A percentile compares a stretch with the other conserved stretches of the same genome.
Conservation (phyloP, 371 early-diverging fungal species). For the Batrachochytrium dendrobatidis region DNA sequence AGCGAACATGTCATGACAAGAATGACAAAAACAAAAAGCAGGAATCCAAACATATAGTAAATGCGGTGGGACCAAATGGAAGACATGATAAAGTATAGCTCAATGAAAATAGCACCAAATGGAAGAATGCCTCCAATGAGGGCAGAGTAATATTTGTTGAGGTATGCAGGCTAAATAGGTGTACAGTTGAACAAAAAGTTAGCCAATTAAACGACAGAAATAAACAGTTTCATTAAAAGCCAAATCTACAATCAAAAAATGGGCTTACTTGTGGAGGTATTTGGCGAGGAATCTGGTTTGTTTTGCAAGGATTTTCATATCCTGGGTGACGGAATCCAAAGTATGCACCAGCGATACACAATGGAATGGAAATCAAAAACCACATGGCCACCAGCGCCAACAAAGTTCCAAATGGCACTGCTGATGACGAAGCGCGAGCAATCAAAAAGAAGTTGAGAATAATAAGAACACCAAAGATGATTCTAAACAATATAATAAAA, state of each 20-base stretch:
- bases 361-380: slow-evolving; percentile 77
- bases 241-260: neutral
- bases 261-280: slow-evolving; percentile 55
- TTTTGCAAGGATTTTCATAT: slow-evolving; percentile 72
- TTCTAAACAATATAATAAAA: neutral
- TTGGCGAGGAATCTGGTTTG: slow-evolving; percentile 86
- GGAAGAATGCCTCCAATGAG: slow-evolving; percentile 75
- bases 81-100: slow-evolving; percentile 71
- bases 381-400: slow-evolving; percentile 73
- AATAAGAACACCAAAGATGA: slow-evolving; percentile 58
- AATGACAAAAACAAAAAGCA: slow-evolving; percentile 71
- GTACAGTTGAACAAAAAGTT: no score
- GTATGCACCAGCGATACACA: slow-evolving; percentile 83
- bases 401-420: slow-evolving; percentile 85
- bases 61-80: slow-evolving; percentile 71
- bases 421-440: slow-evolving; percentile 74
- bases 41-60: slow-evolving; percentile 81
- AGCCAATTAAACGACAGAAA: no score
- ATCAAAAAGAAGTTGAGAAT: slow-evolving; percentile 84
- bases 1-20: slow-evolving; percentile 70
- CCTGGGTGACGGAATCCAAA: slow-evolving; percentile 75
- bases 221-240: neutral
- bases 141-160: slow-evolving; percentile 64
- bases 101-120: slow-evolving; percentile 78
- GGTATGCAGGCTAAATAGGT: slow-evolving; percentile 59